Percentiles rank a stretch among this genome's conserved stretches.
Evolutionary conservation across 1,284 basidiomycete genomes (phyloP).

Genomic region (Ceratobasidium theobromae): DNA sequence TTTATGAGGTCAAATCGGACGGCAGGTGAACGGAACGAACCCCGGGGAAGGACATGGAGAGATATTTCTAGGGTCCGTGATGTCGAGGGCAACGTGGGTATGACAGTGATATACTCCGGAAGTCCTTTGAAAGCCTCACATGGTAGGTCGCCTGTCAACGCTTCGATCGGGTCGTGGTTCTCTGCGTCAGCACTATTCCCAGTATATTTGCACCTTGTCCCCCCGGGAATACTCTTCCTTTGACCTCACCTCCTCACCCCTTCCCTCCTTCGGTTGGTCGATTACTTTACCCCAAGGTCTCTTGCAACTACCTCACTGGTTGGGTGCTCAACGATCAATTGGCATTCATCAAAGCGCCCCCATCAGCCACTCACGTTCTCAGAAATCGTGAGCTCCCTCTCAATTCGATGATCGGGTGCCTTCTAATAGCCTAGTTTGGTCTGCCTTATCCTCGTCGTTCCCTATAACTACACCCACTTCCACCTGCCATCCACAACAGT

Average conservation of each 20-base stretch:
- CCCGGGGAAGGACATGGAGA: not conserved
- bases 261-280: not conserved
- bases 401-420: not conserved
- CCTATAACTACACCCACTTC: slow-evolving; percentile 12
- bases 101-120: slow-evolving; percentile 11
- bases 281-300: not conserved
- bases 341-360: not conserved
- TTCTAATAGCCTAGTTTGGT: not conserved
- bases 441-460: not conserved
- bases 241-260: not conserved
- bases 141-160: slow-evolving; percentile 1
- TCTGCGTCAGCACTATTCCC: not conserved
- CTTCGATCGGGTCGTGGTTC: not conserved
- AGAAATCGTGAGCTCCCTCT: not conserved
- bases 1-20: not conserved
- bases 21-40: not conserved
- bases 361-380: not conserved
- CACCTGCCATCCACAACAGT: slow-evolving; percentile 7
- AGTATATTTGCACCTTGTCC: slow-evolving; percentile 5
- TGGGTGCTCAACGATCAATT: not conserved
- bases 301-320: no score
- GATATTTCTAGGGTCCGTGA: not conserved
- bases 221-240: not conserved
- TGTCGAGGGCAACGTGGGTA: not conserved
- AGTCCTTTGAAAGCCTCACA: slow-evolving; percentile 12